Evolutionary conservation across 2,329 filamentous ascomycete genomes (phyloP), one percentile per base, ranked within the genome.

Genomic region (Elsinoe fawcettii): DNA sequence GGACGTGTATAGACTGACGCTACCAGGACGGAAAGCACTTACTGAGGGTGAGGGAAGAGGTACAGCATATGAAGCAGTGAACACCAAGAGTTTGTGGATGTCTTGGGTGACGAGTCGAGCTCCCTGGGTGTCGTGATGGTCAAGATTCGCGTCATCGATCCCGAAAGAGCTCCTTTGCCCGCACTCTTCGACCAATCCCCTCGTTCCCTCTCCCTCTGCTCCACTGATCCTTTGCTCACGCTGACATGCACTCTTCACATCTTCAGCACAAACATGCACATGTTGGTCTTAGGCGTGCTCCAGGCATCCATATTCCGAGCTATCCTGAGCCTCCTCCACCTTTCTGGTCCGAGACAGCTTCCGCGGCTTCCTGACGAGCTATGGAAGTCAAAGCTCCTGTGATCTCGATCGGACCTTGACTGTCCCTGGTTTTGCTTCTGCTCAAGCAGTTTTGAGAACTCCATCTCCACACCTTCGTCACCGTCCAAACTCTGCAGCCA

Each of bases 41-140:
- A 37, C 30, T 37, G 20, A 12, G 23, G 49, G 18, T 14, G 16
- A 18, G 18, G 22, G 16, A 18, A 36, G 22, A 16, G n/a, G 23
- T 12, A 23, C 9, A 43, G 2, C 32, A 41, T 37, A 54, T 37
- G 22, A 54, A 37, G 51, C 51, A 27, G 9, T 23, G 30, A 54
- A 25, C 39, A 51, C 46, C 46, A 34, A 51, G 46, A 32, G 25
- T 16, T 32, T 14, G 5, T 18, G 49, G 14, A 53, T 53, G 49
- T 53, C 49, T 53, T 53, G 49, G 49, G 49, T 53, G 49, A 53
- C 49, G 49, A 53, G 49, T 53, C 41, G 18, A 44, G 18, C 18
- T 23, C 18, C 18, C 18, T 44, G 18, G 41, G 7, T 44, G 41
- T 44, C 41, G 41, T 44, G 41, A 46, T 46, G 41, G 41, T 23